A percentile compares a stretch with the other conserved stretches of the same genome.
These are phyloP conservation scores for Coemansia sp. DNA, from an alignment of 371 early-diverging fungal genomes.

Conservation along the genomic window DNA sequence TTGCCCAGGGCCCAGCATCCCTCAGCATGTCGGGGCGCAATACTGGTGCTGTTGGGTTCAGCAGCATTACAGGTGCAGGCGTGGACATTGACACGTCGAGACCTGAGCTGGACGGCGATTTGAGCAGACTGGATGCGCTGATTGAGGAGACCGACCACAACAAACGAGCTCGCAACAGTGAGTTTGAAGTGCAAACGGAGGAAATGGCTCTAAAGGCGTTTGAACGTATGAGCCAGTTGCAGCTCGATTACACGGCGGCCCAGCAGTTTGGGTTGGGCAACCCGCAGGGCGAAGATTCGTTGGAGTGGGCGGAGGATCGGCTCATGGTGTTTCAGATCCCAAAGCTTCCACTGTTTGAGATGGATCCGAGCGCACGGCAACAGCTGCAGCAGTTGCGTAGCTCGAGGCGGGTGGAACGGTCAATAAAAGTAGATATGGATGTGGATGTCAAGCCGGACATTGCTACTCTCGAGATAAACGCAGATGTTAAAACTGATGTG, in stretches of 20 bases:
- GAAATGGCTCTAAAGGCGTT: slow-evolving; percentile 39
- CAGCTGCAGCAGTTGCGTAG: slow-evolving; percentile 4
- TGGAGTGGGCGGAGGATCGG: slow-evolving; percentile 9
- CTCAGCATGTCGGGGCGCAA: background rate
- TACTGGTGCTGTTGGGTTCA: background rate
- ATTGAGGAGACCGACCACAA: slow-evolving; percentile 28
- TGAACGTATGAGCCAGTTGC: slow-evolving; percentile 21
- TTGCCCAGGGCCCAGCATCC: slow-evolving; percentile 42
- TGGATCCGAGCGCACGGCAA: slow-evolving; percentile 8
- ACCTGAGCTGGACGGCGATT: background rate
- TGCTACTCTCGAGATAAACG: slow-evolving; percentile 10
- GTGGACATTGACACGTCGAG: background rate
- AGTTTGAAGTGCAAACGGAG: slow-evolving; percentile 39
- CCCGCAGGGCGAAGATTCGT: background rate
- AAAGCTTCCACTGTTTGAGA: slow-evolving; percentile 23
- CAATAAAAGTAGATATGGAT: background rate
- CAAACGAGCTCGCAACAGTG: background rate
- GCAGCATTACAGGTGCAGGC: background rate
- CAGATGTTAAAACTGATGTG: background rate
- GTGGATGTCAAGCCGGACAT: slow-evolving; percentile 31
- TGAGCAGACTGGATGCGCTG: background rate
- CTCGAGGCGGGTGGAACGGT: background rate
- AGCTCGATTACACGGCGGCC: slow-evolving; percentile 12
- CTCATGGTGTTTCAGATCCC: slow-evolving; percentile 40
- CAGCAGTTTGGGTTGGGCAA: no score